Base-by-base conservation (phyloP, 2,329 filamentous ascomycete genomes). In the Fusarium devonianum region DNA sequence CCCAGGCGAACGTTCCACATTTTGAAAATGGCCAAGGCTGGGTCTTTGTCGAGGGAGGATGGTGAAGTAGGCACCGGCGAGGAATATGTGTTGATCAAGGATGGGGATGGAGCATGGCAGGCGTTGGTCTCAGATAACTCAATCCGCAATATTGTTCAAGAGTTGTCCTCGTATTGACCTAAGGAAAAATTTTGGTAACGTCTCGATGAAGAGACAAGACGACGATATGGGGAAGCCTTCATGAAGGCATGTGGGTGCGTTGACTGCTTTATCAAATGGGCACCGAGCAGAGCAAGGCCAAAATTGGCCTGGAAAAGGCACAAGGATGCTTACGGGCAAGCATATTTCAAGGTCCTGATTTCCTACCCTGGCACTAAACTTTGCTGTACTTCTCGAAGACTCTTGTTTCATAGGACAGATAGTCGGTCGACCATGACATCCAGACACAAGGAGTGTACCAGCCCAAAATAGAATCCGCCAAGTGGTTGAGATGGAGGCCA, bases 351-450 rank as follows among this genome's bases (percentile, higher is more conserved):
- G 25, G 39, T 23, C 19, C 28, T 36, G 32, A 26, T 36, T 39
- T 39, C 17, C 45, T 26, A 49, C 33, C 40, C 32, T 23, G 26
- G 45, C 17, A n/a, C 17, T 13, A 49, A 25, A 49, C 36, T 19
- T 53, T 23, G 16, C 36, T 35, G 37, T 30, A 37, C 29, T 21
- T 48, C 21, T 18, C 11, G 25, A 26, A 48, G 18, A 38, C 29
- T 25, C 30, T 21, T 32, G 36, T 45, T 38, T 50, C 47, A 55
- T 51, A 55, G 51, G 51, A 28, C 28, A 26, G 38, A 55, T 38
- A 47, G 38, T 47, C 42, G 51, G 36, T 36, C 34, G 25, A 18
- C 12, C 14, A 34, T 28, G 22, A 42, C 34, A 25, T 4, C 10
- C 35, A 21, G 36, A 33, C 28, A 28, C n/a, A 13, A 11, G 34